Percentiles rank a stretch among this genome's conserved stretches.
Conservation (phyloP, 2,329 filamentous ascomycete genomes). For the Fusarium bactridioides region DNA sequence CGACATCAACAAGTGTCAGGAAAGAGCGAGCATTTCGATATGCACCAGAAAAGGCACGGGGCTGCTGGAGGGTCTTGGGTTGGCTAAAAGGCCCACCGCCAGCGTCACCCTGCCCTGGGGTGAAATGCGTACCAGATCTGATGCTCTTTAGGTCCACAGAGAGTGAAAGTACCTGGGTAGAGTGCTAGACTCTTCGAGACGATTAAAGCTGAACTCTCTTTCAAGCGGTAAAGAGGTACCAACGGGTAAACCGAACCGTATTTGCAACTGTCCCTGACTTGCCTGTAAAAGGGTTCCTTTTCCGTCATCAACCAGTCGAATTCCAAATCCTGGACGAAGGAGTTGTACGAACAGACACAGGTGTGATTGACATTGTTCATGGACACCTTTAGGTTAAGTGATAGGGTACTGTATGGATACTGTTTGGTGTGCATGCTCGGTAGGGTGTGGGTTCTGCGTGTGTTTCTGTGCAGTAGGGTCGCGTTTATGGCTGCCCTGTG, state of each 20-base stretch:
- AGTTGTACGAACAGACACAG: neutral
- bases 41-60: conserved; percentile 29
- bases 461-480: conserved; percentile 30
- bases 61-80: conserved; percentile 34
- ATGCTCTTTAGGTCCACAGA: conserved; percentile 1
- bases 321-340: neutral
- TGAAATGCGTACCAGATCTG: conserved; percentile 31
- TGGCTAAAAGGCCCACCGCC: conserved; percentile 29
- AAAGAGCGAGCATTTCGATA: conserved; percentile 12
- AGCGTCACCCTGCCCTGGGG: conserved; percentile 31
- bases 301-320: neutral
- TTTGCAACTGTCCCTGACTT: conserved; percentile 25
- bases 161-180: neutral
- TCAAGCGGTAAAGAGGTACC: conserved; percentile 9
- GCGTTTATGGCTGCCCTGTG: conserved; percentile 13
- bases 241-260: conserved; percentile 14
- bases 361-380: neutral
- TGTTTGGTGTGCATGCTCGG: neutral
- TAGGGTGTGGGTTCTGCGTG: neutral
- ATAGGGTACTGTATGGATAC: neutral
- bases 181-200: conserved; percentile 22
- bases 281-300: neutral
- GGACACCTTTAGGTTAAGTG: neutral
- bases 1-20: conserved; percentile 2
- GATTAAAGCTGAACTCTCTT: conserved; percentile 31